Percentiles rank a stretch among this genome's conserved stretches.
Evolutionary conservation across 805 yeast species (phyloP).

Genomic region (Candida manassasensis): DNA sequence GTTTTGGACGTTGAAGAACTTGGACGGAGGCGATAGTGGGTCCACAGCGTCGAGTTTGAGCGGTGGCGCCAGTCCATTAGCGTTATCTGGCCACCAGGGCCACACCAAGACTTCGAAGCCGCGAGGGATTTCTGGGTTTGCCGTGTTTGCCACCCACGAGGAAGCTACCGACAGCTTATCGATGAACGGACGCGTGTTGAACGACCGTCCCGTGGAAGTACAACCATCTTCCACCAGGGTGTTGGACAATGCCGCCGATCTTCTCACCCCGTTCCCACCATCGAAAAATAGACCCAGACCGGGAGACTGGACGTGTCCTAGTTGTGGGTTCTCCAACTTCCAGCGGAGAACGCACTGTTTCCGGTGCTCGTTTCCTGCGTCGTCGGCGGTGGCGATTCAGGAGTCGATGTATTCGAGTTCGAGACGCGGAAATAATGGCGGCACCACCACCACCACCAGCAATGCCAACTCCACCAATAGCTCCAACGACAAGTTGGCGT

Average conservation of each 20-base stretch:
- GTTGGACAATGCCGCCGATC: slow-evolving; percentile 76
- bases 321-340: slow-evolving; percentile 92
- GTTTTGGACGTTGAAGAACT: slow-evolving; percentile 79
- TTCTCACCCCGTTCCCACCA: slow-evolving; percentile 79
- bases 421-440: slow-evolving; percentile 6
- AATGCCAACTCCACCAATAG: slow-evolving; percentile 8
- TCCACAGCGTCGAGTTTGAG: neutral
- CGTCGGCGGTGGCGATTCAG: slow-evolving; percentile 65
- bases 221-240: slow-evolving; percentile 80
- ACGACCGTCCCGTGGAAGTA: slow-evolving; percentile 74
- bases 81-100: slow-evolving; percentile 40
- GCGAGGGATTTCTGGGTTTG: slow-evolving; percentile 66
- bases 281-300: slow-evolving; percentile 87
- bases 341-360: slow-evolving; percentile 93
- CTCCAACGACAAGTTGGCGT: slow-evolving; percentile 13
- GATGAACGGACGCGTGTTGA: slow-evolving; percentile 72
- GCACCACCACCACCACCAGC: slow-evolving; percentile 2
- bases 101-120: slow-evolving; percentile 13
- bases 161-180: slow-evolving; percentile 76
- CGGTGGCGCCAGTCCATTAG: slow-evolving; percentile 5
- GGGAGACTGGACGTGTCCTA: slow-evolving; percentile 97
- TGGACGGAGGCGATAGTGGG: slow-evolving; percentile 19
- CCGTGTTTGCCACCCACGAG: slow-evolving; percentile 77
- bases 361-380: slow-evolving; percentile 84
- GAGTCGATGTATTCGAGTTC: slow-evolving; percentile 45